Evolutionary conservation across 1,284 basidiomycete genomes (phyloP), one percentile per base, ranked within the genome.

Genomic region (Ustilago curta): DNA sequence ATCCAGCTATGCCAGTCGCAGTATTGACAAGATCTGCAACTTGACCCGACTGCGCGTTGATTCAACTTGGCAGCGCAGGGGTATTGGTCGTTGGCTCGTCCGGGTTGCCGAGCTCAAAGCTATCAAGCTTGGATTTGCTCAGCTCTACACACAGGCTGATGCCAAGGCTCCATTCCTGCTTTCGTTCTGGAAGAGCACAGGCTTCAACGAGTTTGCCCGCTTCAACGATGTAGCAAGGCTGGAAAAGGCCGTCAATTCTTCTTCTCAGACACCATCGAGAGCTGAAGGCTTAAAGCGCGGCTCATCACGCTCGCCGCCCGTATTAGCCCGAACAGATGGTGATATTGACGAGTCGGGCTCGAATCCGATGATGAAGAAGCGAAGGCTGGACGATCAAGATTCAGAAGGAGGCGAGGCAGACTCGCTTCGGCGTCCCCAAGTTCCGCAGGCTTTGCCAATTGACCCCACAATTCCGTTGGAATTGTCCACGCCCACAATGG

Each of bases 31-130:
- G 49, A 67, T 76, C 45, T 64, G 64, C 60, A 65, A 70, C 44
- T 56, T 76, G 6, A 40, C 57, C 21, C 64, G 54, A 32, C 35
- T 76, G 21, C 65, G 58, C 18, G 65, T 76, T 19, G 65, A 69
- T 47, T 55, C 62, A 12, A 12, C 43, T 4, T 71, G 73, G 64
- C 68, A 59, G 25, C 58, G 58, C 29, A 53, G 56, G 31, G 73
- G 73, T 11, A 65, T 76, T 27, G 73, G 73, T 19, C 73, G 64
- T 37, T 76, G 73, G 73, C 59, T 76, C 18, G 58, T 70, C 31
- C 54, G 43, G 8, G 55, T 60, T 3, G 69, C 65, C 8, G 73
- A 71, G 43, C 64, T 71, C 50, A 69, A 71, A 32, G 73, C 73
- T 3, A 59, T 58, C 42, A 64, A 62, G 51, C 53, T 71, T 0